A percentile compares a stretch with the other conserved stretches of the same genome.
Evolutionary conservation across 805 yeast species (phyloP).

Genomic region (Lipomyces yamadae): DNA sequence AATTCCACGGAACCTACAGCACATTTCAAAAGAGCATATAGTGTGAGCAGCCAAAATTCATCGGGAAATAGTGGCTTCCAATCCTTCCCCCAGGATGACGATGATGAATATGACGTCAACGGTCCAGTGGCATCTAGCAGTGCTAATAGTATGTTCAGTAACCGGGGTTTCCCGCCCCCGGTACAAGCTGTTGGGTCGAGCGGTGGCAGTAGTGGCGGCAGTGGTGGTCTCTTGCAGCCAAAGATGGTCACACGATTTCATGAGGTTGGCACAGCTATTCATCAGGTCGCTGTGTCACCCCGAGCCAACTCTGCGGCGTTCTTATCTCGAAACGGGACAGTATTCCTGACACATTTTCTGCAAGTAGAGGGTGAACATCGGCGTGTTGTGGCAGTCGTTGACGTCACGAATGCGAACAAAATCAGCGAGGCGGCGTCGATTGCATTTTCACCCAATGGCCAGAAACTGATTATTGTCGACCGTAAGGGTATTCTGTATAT

Average conservation of each 20-base stretch:
- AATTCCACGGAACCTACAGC: constrained; percentile 4
- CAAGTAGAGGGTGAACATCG: constrained; percentile 61
- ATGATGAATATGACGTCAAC: constrained; percentile 11
- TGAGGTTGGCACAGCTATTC: constrained; percentile 81
- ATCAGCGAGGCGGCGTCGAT: constrained; percentile 78
- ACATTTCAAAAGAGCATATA: constrained; percentile 21
- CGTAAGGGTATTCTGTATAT: constrained; percentile 78
- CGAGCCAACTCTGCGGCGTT: constrained; percentile 85
- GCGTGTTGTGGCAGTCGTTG: constrained; percentile 71
- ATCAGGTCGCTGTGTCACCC: constrained; percentile 75
- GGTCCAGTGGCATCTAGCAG: neutral
- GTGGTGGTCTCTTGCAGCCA: constrained; percentile 57
- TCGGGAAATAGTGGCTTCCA: constrained; percentile 10
- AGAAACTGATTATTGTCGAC: constrained; percentile 74
- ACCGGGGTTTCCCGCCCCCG: constrained; percentile 1
- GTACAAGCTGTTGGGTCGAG: constrained; percentile 3
- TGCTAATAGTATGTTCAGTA: constrained; percentile 2
- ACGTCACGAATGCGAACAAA: constrained; percentile 75
- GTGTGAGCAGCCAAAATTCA: constrained; percentile 18
- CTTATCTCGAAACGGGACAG: constrained; percentile 75
- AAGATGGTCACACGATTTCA: constrained; percentile 65
- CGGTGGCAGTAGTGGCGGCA: constrained; percentile 18
- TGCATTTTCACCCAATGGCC: constrained; percentile 79
- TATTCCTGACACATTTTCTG: constrained; percentile 60
- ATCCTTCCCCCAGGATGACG: constrained; percentile 20